A percentile compares a stretch with the other conserved stretches of the same genome.
Evolutionary conservation across 305 asterid species (phyloP).

Genomic region (Fraxinus velutina): DNA sequence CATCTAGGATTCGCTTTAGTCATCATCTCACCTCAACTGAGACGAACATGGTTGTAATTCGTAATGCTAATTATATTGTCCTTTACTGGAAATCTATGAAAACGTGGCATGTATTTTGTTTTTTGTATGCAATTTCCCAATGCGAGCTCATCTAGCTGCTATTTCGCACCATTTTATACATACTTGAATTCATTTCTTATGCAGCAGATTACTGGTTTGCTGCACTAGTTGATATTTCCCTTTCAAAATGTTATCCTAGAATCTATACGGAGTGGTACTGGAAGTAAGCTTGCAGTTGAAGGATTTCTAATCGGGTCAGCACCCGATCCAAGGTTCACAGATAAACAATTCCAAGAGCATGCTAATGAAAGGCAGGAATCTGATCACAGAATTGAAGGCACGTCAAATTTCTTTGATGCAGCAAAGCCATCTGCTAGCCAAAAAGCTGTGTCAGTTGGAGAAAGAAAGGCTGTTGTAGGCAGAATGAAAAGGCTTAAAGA

Average conservation of each 20-base stretch:
- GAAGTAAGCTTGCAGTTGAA: constrained; percentile 17
- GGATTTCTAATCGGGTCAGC: constrained; percentile 12
- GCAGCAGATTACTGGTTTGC: background rate
- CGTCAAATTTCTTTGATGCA: constrained; percentile 19
- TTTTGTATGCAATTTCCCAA: background rate
- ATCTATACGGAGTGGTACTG: constrained; percentile 25
- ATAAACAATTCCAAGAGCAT: constrained; percentile 16
- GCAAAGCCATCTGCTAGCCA: constrained; percentile 18
- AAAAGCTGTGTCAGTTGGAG: constrained; percentile 10
- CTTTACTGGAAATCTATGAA: background rate
- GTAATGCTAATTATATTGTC: background rate
- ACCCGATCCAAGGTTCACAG: background rate
- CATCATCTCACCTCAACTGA: background rate
- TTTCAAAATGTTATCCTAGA: constrained; percentile 26
- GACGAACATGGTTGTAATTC: background rate
- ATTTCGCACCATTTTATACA: background rate
- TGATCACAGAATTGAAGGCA: constrained; percentile 30
- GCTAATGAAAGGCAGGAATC: constrained; percentile 33
- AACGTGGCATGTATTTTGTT: background rate
- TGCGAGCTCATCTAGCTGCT: background rate
- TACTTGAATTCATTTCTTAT: background rate
- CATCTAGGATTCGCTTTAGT: background rate
- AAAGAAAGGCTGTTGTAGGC: constrained; percentile 34
- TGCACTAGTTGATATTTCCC: background rate
- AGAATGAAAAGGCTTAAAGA: constrained; percentile 41